Conservation (phyloP, 139 green algal species). For the Pedinophyceae sp. region DNA sequence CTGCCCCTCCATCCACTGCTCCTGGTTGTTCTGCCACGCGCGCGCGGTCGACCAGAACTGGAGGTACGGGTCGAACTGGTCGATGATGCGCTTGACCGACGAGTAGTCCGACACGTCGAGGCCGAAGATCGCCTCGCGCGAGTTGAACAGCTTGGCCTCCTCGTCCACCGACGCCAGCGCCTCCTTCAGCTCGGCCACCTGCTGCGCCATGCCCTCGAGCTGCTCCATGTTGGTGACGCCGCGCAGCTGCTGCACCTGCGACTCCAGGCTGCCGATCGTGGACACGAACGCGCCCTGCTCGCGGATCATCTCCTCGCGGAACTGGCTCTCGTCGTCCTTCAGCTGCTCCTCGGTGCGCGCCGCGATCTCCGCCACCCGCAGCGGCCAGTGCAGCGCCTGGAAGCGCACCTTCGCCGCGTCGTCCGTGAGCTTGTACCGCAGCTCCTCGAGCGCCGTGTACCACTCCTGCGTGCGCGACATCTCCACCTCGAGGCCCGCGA, state of each 20-base stretch:
- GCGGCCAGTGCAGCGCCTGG: slow-evolving; percentile 7
- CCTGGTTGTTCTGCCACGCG: slow-evolving; percentile 15
- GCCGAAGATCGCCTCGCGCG: slow-evolving; percentile 44
- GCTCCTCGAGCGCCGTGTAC: slow-evolving; percentile 39
- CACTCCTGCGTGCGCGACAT: slow-evolving; percentile 38
- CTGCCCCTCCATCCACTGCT: slow-evolving; percentile 38
- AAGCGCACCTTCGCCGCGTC: not conserved
- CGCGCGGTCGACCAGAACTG: slow-evolving; percentile 51
- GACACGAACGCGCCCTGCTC: slow-evolving; percentile 46
- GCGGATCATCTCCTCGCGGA: slow-evolving; percentile 38
- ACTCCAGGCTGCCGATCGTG: slow-evolving; percentile 22
- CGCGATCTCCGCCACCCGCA: slow-evolving; percentile 10
- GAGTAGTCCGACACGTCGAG: slow-evolving; percentile 41
- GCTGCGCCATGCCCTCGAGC: slow-evolving; percentile 4
- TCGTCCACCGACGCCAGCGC: slow-evolving; percentile 2
- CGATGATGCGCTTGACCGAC: slow-evolving; percentile 27
- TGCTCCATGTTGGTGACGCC: not conserved
- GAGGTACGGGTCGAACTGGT: slow-evolving; percentile 59
- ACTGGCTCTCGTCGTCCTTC: slow-evolving; percentile 16
- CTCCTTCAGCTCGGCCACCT: slow-evolving; percentile 24
- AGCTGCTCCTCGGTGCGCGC: slow-evolving; percentile 24
- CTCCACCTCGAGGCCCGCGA: slow-evolving; percentile 32
- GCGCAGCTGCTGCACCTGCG: not conserved
- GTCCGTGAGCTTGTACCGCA: not conserved
- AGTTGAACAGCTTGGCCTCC: slow-evolving; percentile 3